These are phyloP conservation scores for Hymenoscyphus albidus DNA, from an alignment of 2,329 filamentous ascomycete genomes.

Conservation along the genomic window DNA sequence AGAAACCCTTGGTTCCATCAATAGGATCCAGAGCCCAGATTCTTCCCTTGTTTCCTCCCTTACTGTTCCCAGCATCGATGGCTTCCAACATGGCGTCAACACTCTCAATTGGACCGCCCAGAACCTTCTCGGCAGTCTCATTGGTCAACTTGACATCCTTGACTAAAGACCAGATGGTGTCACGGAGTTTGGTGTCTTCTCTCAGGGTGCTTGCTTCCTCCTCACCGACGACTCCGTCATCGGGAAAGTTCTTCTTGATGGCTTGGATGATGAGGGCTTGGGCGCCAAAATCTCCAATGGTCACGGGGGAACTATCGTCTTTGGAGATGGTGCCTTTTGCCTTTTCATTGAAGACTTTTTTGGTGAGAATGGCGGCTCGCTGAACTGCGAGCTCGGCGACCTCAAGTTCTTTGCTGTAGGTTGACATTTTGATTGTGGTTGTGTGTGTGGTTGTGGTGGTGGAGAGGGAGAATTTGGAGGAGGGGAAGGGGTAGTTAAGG, in stretches of 20 bases:
- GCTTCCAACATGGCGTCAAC: slow-evolving; percentile 64
- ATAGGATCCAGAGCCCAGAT: slow-evolving; percentile 98
- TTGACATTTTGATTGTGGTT: slow-evolving; percentile 35
- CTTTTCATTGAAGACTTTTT: slow-evolving; percentile 78
- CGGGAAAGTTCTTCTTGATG: slow-evolving; percentile 82
- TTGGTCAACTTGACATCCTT: slow-evolving; percentile 67
- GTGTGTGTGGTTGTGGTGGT: slow-evolving; percentile 14
- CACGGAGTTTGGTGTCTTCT: slow-evolving; percentile 63
- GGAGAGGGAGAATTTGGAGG: slow-evolving; percentile 20
- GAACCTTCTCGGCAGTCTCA: slow-evolving; percentile 57
- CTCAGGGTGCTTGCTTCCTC: slow-evolving; percentile 84
- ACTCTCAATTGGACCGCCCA: slow-evolving; percentile 65
- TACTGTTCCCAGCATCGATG: slow-evolving; percentile 65
- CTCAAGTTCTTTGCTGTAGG: slow-evolving; percentile 72
- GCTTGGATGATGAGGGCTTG: slow-evolving; percentile 94
- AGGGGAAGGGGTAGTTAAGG: slow-evolving; percentile 26
- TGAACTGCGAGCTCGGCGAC: slow-evolving; percentile 87
- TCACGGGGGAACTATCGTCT: slow-evolving; percentile 93
- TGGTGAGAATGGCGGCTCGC: slow-evolving; percentile 71
- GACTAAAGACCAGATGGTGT: slow-evolving; percentile 83
- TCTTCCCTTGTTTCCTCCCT: slow-evolving; percentile 68
- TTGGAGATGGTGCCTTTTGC: slow-evolving; percentile 93
- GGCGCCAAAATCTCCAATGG: slow-evolving; percentile 95
- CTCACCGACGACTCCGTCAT: slow-evolving; percentile 89
- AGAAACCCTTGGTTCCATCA: slow-evolving; percentile 95